Conservation (phyloP, 1,284 basidiomycete genomes). For the Marasmius fiardii region DNA sequence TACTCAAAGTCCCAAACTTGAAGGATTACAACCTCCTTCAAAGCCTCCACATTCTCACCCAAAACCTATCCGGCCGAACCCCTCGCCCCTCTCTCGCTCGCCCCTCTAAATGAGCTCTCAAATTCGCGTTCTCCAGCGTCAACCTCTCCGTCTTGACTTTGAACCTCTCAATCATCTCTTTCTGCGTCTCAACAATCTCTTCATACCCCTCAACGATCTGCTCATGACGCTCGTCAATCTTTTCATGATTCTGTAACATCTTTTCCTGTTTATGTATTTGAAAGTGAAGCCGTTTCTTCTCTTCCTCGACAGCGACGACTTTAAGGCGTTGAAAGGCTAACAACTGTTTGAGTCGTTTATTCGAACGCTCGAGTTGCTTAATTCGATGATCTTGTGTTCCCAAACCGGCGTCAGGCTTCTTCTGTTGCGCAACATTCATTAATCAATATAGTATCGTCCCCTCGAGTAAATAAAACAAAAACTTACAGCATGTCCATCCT, state of each 20-base stretch:
- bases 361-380: neutral
- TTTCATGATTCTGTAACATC: too few relatives aligned
- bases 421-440: too few relatives aligned
- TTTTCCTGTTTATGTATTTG: too few relatives aligned
- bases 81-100: neutral
- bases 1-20: too few relatives aligned
- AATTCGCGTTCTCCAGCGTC: neutral
- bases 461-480: too few relatives aligned
- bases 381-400: neutral
- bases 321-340: neutral
- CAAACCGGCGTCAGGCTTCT: too few relatives aligned
- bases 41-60: neutral
- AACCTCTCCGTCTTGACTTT: neutral
- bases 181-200: neutral
- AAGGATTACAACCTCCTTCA: neutral
- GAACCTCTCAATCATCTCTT: neutral
- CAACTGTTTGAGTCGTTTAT: neutral
- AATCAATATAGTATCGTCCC: too few relatives aligned
- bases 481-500: too few relatives aligned
- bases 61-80: too few relatives aligned
- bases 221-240: too few relatives aligned
- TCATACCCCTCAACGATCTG: too few relatives aligned
- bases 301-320: neutral
- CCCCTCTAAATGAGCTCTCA: neutral
- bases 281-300: neutral